Conservation (phyloP, 495 filamentous ascomycete genomes). For the Bacidia rubella region DNA sequence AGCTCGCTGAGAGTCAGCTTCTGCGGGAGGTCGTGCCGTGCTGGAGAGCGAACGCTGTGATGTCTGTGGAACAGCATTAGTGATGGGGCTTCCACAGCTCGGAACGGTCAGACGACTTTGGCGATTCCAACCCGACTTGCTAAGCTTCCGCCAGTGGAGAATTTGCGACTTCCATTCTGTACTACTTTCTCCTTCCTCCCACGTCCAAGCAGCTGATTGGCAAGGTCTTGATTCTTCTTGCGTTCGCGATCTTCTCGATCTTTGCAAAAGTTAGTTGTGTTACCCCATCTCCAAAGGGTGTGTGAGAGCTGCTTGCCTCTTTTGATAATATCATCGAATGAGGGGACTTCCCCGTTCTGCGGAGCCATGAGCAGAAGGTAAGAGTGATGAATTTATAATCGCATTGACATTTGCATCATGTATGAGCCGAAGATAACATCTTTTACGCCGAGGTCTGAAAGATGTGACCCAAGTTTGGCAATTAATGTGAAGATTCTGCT, state of each 20-base stretch:
- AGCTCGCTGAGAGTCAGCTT: conserved; percentile 11
- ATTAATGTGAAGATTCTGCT: too few species aligned
- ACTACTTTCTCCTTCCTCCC: conserved; percentile 48
- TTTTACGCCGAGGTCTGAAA: too few species aligned
- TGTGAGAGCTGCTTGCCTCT: conserved; percentile 6
- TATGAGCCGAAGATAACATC: too few species aligned
- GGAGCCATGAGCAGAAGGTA: conserved; percentile 6
- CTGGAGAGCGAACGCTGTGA: conserved; percentile 33
- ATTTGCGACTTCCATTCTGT: conserved; percentile 31
- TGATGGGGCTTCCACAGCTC: conserved; percentile 4
- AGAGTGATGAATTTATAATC: too few species aligned
- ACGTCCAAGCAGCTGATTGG: conserved; percentile 54
- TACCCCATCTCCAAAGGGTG: too few species aligned
- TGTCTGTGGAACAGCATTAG: conserved; percentile 7
- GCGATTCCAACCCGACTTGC: conserved; percentile 64
- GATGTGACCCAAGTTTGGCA: too few species aligned
- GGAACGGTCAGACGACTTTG: conserved; percentile 38
- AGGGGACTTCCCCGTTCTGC: neutral
- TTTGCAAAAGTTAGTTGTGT: neutral
- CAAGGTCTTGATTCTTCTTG: conserved; percentile 57
- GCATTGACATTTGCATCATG: too few species aligned
- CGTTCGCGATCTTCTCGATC: conserved; percentile 45
- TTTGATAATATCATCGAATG: conserved; percentile 13
- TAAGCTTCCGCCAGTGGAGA: conserved; percentile 40
- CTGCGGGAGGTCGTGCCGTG: conserved; percentile 25